A percentile compares a stretch with the other conserved stretches of the same genome.
Conservation (phyloP, 345 rosid genomes). For the Syzygium aromaticum region DNA sequence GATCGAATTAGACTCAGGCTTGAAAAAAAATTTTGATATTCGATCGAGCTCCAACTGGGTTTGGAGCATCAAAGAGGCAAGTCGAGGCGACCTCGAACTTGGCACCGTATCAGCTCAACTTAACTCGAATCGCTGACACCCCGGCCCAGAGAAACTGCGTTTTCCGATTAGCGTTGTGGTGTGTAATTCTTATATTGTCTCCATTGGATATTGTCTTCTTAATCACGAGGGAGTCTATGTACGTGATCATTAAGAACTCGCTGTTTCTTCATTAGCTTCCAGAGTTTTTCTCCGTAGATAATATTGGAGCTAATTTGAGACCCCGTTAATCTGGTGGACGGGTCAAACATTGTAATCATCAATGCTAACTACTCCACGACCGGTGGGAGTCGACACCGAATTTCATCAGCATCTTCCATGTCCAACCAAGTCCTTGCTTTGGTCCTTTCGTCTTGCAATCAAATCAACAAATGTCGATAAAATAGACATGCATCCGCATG, state of each 20-base stretch:
- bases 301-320: background rate
- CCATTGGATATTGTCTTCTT: background rate
- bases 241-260: background rate
- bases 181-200: background rate
- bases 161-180: background rate
- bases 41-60: background rate
- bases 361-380: no score
- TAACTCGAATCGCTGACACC: background rate
- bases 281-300: background rate
- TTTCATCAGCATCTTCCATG: background rate
- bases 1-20: background rate
- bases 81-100: background rate
- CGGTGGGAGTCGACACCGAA: no score
- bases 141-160: background rate
- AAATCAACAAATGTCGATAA: background rate
- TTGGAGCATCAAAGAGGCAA: background rate
- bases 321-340: background rate
- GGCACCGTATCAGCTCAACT: background rate
- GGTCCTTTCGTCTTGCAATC: background rate
- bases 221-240: background rate
- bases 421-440: background rate
- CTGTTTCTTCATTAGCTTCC: background rate
- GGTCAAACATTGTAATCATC: background rate
- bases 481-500: background rate
- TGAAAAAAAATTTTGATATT: background rate